Evolutionary conservation across 495 filamentous ascomycete genomes (phyloP).

Genomic region (Gamarada debralockiae): DNA sequence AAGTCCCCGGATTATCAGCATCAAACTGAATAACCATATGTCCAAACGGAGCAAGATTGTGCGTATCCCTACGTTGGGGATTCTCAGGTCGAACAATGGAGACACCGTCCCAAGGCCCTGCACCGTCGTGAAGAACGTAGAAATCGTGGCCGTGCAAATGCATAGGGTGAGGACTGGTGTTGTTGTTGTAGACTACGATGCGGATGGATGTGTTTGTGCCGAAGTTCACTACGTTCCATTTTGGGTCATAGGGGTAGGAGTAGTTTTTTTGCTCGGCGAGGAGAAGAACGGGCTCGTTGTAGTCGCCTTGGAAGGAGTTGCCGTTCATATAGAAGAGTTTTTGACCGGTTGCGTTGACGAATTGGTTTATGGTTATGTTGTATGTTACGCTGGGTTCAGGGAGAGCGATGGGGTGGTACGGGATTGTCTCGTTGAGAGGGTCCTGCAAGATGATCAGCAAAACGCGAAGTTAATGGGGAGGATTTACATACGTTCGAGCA

Average conservation of each 20-base stretch:
- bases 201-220: conserved; percentile 32
- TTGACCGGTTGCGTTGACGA: not conserved
- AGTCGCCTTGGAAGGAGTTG: conserved; percentile 48
- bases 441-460: not conserved
- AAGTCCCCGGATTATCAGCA: conserved; percentile 46
- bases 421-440: not conserved
- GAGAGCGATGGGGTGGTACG: not conserved
- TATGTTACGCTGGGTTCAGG: not conserved
- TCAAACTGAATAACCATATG: conserved; percentile 47
- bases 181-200: not conserved
- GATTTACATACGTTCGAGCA: not conserved
- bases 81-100: conserved; percentile 36
- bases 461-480: too few relatives aligned
- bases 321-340: not conserved
- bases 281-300: conserved; percentile 53
- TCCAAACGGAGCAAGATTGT: conserved; percentile 38
- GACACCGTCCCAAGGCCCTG: conserved; percentile 27
- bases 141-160: too few relatives aligned
- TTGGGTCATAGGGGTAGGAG: conserved; percentile 30
- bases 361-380: not conserved
- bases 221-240: conserved; percentile 54
- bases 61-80: conserved; percentile 32
- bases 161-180: conserved; percentile 26
- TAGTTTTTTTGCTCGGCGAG: conserved; percentile 44
- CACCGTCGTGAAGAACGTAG: conserved; percentile 43